Conservation (phyloP, 1,284 basidiomycete species). For the Earliella scabrosa region DNA sequence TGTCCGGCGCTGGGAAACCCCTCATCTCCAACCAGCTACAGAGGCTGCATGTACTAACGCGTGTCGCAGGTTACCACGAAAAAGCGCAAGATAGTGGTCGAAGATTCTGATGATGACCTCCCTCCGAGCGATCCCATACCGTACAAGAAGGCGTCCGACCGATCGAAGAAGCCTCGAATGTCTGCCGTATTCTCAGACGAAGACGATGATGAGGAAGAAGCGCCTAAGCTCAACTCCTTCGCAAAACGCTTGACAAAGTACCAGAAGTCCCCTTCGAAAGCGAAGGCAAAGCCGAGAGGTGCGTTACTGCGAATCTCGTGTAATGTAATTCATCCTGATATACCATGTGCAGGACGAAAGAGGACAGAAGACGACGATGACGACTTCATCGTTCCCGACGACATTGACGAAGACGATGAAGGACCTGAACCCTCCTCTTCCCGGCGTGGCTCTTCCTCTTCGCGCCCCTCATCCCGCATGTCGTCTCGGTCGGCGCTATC, state of each 20-base stretch:
- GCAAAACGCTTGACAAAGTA: constrained; percentile 63
- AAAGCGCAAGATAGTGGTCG: constrained; percentile 73
- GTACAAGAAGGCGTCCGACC: constrained; percentile 26
- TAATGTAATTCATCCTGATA: too few relatives aligned
- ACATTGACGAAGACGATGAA: constrained; percentile 42
- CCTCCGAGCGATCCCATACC: constrained; percentile 27
- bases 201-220: constrained; percentile 50
- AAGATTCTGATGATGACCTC: constrained; percentile 72
- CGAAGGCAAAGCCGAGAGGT: constrained; percentile 48
- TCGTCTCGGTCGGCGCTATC: constrained; percentile 45
- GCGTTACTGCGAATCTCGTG: too few relatives aligned
- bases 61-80: constrained; percentile 35
- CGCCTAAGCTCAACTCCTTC: constrained; percentile 48
- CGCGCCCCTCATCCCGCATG: constrained; percentile 40
- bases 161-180: constrained; percentile 59
- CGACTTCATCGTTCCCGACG: constrained; percentile 71
- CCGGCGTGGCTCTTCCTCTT: constrained; percentile 36
- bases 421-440: constrained; percentile 21
- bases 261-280: constrained; percentile 62
- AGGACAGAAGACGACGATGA: constrained; percentile 51
- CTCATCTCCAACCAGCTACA: too few relatives aligned
- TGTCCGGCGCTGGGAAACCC: too few relatives aligned
- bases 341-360: constrained; percentile 39
- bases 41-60: too few relatives aligned
- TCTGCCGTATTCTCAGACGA: constrained; percentile 47